Percentiles rank a stretch among this genome's conserved stretches.
phyloP scores from a whole-genome alignment of 805 yeast genomes.

The Candida orba region DNA sequence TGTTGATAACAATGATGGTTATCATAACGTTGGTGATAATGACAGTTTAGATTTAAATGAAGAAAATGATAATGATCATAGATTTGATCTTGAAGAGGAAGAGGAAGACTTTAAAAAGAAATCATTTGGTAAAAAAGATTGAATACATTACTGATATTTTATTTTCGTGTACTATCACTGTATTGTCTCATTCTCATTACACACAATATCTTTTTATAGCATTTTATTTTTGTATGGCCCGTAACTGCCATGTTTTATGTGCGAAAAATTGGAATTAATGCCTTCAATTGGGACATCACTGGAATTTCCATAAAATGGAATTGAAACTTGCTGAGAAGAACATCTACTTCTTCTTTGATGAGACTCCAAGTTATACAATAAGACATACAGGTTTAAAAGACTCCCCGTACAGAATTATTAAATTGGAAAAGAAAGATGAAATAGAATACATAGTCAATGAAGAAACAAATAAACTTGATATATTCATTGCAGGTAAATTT shows the following conservation, averaged over 20 bases:
- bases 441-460: conserved; percentile 6
- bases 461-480: conserved; percentile 2
- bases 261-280: too few species aligned
- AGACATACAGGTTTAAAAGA: background rate
- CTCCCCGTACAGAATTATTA: conserved; percentile 2
- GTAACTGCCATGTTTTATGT: background rate
- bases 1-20: conserved; percentile 29
- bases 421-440: background rate
- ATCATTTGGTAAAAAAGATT: conserved; percentile 3
- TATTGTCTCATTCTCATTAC: too few species aligned
- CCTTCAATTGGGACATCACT: background rate
- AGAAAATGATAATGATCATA: conserved; percentile 13
- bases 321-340: background rate
- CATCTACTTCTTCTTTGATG: conserved; percentile 7
- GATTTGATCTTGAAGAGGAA: conserved; percentile 2
- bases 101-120: background rate
- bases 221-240: background rate
- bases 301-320: conserved; percentile 1
- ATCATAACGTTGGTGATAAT: conserved; percentile 22
- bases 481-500: conserved; percentile 1
- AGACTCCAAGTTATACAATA: conserved; percentile 4
- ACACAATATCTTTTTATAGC: too few species aligned
- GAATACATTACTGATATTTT: too few species aligned
- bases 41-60: conserved; percentile 21
- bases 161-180: too few species aligned